A percentile compares a stretch with the other conserved stretches of the same genome.
Evolutionary conservation across 179 eudicot genomes (phyloP).

Genomic region (Spergularia azorica): DNA sequence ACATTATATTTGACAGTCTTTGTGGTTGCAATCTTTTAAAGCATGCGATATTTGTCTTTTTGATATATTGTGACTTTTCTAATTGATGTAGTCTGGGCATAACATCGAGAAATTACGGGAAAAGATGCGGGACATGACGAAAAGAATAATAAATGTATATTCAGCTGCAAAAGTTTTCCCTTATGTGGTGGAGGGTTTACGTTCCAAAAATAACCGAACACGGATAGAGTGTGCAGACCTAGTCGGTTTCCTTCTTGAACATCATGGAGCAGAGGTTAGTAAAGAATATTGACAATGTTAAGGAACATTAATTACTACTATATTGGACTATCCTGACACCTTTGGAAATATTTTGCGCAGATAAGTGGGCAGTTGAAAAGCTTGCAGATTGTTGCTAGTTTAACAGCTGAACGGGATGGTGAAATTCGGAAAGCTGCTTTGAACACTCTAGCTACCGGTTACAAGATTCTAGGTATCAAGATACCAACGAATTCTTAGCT

Average conservation of each 20-base stretch:
- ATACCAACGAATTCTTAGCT: not conserved
- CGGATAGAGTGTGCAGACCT: conserved; percentile 88
- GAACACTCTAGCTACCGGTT: conserved; percentile 80
- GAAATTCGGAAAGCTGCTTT: conserved; percentile 91
- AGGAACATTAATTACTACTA: not conserved
- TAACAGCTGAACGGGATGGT: conserved; percentile 95
- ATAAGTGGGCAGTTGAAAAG: conserved; percentile 81
- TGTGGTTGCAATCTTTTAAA: conserved; percentile 4
- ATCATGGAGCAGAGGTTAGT: conserved; percentile 79
- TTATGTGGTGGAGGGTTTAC: conserved; percentile 81
- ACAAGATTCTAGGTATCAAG: conserved; percentile 75
- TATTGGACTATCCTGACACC: not conserved
- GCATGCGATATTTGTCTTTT: conserved; percentile 5
- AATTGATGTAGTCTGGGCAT: conserved; percentile 75
- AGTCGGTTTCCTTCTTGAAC: conserved; percentile 81
- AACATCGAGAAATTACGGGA: conserved; percentile 93
- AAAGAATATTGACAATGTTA: not conserved
- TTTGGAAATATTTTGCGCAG: conserved; percentile 33
- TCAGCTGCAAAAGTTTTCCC: conserved; percentile 88
- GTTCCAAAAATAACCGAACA: conserved; percentile 83
- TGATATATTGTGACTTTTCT: conserved; percentile 12
- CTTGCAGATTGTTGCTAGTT: conserved; percentile 89
- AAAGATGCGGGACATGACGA: conserved; percentile 81
- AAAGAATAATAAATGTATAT: conserved; percentile 64
- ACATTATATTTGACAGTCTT: not conserved